phyloP scores from a whole-genome alignment of 2,329 filamentous ascomycete species.

The Pestalotiopsis sp. region DNA sequence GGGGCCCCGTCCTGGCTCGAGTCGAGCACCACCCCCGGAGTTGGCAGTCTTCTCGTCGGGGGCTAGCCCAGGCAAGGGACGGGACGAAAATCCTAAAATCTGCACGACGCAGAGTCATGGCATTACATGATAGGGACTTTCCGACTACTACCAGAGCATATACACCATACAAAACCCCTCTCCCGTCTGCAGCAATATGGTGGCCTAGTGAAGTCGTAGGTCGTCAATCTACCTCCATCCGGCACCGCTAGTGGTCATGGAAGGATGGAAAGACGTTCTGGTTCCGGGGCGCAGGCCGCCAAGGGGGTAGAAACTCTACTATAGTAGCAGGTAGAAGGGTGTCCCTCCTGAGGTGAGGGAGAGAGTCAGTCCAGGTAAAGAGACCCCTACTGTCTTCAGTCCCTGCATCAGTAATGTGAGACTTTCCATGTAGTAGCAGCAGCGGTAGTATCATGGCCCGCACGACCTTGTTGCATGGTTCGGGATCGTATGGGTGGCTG shows the following conservation, averaged over 20 bases:
- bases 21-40: background rate
- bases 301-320: background rate
- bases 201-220: background rate
- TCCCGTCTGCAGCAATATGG: background rate
- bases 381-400: background rate
- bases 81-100: conserved; percentile 1
- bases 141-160: too few species aligned
- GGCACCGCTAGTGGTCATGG: background rate
- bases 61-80: conserved; percentile 2
- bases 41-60: background rate
- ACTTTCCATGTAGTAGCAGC: background rate
- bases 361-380: background rate
- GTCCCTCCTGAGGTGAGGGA: background rate
- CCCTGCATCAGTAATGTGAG: background rate
- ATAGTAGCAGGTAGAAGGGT: background rate
- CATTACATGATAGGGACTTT: background rate
- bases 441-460: background rate
- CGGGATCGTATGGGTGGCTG: background rate
- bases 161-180: background rate
- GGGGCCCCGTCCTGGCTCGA: background rate
- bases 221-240: background rate
- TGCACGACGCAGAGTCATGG: background rate
- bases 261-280: background rate
- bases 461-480: background rate
- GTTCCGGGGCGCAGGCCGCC: background rate